Conservation (phyloP, 495 filamentous ascomycete genomes). For the Collariella sp. region DNA sequence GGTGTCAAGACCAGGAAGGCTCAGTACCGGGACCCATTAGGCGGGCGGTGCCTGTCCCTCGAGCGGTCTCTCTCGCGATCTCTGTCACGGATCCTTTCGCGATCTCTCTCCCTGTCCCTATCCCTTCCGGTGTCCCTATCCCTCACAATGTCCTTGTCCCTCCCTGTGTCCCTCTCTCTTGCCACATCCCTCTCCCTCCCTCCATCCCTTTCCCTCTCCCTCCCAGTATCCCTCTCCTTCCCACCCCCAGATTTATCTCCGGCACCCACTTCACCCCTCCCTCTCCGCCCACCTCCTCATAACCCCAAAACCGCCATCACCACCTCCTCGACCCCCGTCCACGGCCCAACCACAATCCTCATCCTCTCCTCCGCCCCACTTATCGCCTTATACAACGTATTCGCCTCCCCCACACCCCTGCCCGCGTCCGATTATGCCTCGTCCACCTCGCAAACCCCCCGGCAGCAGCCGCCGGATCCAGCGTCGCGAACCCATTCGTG, state of each 20-base stretch:
- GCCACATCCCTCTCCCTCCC: slow-evolving; percentile 6
- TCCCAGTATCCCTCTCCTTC: slow-evolving; percentile 8
- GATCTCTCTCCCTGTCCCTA: slow-evolving; percentile 5
- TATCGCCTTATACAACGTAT: slow-evolving; percentile 3
- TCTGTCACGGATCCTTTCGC: background rate
- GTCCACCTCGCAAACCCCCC: slow-evolving; percentile 11
- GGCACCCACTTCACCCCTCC: slow-evolving; percentile 27
- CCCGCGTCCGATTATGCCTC: slow-evolving; percentile 11
- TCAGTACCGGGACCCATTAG: background rate
- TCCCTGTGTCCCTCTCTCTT: slow-evolving; percentile 4
- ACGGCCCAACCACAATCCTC: slow-evolving; percentile 27
- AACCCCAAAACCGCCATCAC: slow-evolving; percentile 18
- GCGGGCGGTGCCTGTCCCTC: background rate
- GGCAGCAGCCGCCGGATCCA: slow-evolving; percentile 15
- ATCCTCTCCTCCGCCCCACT: slow-evolving; percentile 20
- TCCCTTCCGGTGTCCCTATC: slow-evolving; percentile 13
- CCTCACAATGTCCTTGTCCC: slow-evolving; percentile 4
- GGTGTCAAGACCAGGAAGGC: background rate
- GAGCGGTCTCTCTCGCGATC: background rate
- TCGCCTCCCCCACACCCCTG: slow-evolving; percentile 23
- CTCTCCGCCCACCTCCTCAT: slow-evolving; percentile 26
- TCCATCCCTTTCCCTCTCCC: background rate
- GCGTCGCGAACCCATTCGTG: slow-evolving; percentile 18
- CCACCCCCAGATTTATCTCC: slow-evolving; percentile 4
- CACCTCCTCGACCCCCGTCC: slow-evolving; percentile 29